phyloP scores from a whole-genome alignment of 257 asterid genomes.

The Cordia subcordata region DNA sequence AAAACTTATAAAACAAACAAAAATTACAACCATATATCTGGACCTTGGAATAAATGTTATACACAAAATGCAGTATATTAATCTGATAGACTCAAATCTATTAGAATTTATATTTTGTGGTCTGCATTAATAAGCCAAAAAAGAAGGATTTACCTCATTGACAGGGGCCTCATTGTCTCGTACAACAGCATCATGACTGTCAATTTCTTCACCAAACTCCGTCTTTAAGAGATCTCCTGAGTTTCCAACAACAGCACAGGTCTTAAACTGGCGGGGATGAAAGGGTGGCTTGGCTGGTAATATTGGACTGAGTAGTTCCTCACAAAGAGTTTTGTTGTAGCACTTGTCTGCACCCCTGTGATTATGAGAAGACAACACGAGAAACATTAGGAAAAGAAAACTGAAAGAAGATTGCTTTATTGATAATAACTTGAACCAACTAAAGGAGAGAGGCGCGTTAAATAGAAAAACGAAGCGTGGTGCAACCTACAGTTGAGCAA shows the following conservation, averaged over 20 bases:
- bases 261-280: conserved; percentile 90
- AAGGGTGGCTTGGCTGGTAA: conserved; percentile 93
- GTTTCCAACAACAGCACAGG: conserved; percentile 97
- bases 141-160: conserved; percentile 50
- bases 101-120: too few relatives aligned
- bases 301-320: conserved; percentile 76
- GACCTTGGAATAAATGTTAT: too few relatives aligned
- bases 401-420: conserved; percentile 2
- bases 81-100: too few relatives aligned
- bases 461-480: conserved; percentile 7
- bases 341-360: conserved; percentile 86
- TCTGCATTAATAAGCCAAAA: neutral
- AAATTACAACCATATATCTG: too few relatives aligned
- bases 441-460: neutral
- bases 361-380: conserved; percentile 9
- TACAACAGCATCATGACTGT: conserved; percentile 89
- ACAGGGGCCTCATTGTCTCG: conserved; percentile 99
- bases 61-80: too few relatives aligned
- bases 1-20: too few relatives aligned
- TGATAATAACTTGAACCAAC: conserved; percentile 6
- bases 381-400: conserved; percentile 1
- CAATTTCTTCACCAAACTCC: conserved; percentile 89
- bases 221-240: conserved; percentile 97
- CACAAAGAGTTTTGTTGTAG: conserved; percentile 83
- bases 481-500: conserved; percentile 78